Evolutionary conservation across 2,329 filamentous ascomycete genomes (phyloP).

Genomic region (Fusarium tricinctum): DNA sequence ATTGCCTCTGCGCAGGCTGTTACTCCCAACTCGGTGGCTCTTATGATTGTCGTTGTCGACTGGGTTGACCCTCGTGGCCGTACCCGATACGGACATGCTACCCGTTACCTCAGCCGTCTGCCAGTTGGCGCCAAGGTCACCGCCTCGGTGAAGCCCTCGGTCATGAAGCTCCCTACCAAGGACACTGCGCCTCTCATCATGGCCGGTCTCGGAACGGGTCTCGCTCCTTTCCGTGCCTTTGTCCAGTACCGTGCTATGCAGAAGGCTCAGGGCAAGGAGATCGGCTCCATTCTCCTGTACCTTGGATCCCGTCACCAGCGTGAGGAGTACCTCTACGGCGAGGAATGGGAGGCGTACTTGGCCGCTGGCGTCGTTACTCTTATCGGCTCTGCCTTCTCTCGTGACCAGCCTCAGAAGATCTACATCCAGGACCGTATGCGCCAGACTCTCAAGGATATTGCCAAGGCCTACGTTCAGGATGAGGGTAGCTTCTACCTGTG

Average conservation of each 20-base stretch:
- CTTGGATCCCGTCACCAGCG: conserved; percentile 97
- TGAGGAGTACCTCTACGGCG: conserved; percentile 98
- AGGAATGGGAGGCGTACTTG: conserved; percentile 99
- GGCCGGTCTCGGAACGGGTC: conserved; percentile 97
- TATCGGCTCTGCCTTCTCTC: conserved; percentile 92
- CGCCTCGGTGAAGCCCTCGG: conserved; percentile 95
- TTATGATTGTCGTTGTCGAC: conserved; percentile 97
- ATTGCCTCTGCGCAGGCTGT: conserved; percentile 98
- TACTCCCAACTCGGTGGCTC: conserved; percentile 86
- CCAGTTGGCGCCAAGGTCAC: conserved; percentile 83
- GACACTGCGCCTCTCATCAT: conserved; percentile 96
- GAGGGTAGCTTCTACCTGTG: conserved; percentile 97
- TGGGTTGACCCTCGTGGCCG: conserved; percentile 93
- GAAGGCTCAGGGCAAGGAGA: conserved; percentile 95
- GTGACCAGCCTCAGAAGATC: conserved; percentile 98
- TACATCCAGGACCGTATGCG: conserved; percentile 99
- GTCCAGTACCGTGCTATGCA: conserved; percentile 98
- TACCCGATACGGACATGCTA: conserved; percentile 92
- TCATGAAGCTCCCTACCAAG: conserved; percentile 96
- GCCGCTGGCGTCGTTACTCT: conserved; percentile 96
- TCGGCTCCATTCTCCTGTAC: conserved; percentile 93
- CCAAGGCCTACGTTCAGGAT: conserved; percentile 86
- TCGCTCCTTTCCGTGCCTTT: conserved; percentile 99
- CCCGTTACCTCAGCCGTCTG: conserved; percentile 86
- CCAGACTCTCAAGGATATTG: conserved; percentile 84